Conservation (phyloP, 2,329 filamentous ascomycete species). For the Pseudomassariella vexata region DNA sequence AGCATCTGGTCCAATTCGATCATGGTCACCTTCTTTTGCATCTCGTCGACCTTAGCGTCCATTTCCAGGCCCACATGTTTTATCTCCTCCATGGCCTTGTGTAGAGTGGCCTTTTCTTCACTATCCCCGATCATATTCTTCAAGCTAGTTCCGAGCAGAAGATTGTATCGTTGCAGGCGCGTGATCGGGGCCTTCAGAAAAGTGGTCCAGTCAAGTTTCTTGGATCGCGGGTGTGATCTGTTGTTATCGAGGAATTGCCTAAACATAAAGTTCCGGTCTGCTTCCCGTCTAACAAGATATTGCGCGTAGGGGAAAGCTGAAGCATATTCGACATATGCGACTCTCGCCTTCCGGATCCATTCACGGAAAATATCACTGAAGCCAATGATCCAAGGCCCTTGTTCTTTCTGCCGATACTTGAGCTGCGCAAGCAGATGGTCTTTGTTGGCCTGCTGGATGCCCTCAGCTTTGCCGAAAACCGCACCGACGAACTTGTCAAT, state of each 20-base stretch:
- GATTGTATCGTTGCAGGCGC: slow-evolving; percentile 80
- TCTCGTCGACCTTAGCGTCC: slow-evolving; percentile 86
- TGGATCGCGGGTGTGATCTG: slow-evolving; percentile 70
- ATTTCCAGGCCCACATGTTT: slow-evolving; percentile 84
- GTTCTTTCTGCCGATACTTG: slow-evolving; percentile 94
- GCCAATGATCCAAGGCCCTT: slow-evolving; percentile 88
- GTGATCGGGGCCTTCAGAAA: slow-evolving; percentile 93
- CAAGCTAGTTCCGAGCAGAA: slow-evolving; percentile 76
- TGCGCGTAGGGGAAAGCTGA: slow-evolving; percentile 79
- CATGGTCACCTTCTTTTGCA: slow-evolving; percentile 84
- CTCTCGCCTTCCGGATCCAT: slow-evolving; percentile 92
- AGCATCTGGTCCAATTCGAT: slow-evolving; percentile 79
- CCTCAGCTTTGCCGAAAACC: slow-evolving; percentile 88
- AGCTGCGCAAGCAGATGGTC: slow-evolving; percentile 87
- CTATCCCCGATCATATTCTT: slow-evolving; percentile 79
- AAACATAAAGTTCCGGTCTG: slow-evolving; percentile 80
- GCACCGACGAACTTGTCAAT: slow-evolving; percentile 73
- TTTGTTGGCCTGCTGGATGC: slow-evolving; percentile 85
- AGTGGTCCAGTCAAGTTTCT: slow-evolving; percentile 86
- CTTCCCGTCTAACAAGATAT: slow-evolving; percentile 77
- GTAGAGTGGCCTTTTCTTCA: slow-evolving; percentile 83
- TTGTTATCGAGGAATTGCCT: slow-evolving; percentile 77
- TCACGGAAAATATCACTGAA: slow-evolving; percentile 97
- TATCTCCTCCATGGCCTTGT: slow-evolving; percentile 85
- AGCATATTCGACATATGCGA: slow-evolving; percentile 88